A percentile compares a stretch with the other conserved stretches of the same genome.
phyloP scores from a whole-genome alignment of 1,284 basidiomycete species.

The Golubevia pallescens region DNA sequence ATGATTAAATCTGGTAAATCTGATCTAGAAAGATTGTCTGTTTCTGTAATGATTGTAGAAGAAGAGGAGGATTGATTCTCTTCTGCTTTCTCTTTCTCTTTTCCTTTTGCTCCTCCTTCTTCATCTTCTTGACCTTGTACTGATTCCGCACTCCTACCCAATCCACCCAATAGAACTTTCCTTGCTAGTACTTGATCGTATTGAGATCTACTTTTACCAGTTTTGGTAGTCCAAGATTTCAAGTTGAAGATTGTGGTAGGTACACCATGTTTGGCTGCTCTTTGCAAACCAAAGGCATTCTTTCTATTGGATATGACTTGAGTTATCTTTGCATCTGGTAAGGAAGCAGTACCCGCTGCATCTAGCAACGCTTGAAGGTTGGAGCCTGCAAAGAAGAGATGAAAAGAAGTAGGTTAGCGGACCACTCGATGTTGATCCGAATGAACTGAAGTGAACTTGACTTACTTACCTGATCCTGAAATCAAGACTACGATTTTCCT shows the following conservation, averaged over 20 bases:
- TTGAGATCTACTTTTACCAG: conserved; percentile 77
- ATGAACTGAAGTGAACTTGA: background rate
- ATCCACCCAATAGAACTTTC: conserved; percentile 69
- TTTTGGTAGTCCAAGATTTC: conserved; percentile 80
- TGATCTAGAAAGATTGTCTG: conserved; percentile 21
- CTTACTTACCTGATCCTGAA: conserved; percentile 43
- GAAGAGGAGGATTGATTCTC: background rate
- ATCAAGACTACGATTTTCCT: conserved; percentile 58
- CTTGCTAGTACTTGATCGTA: conserved; percentile 86
- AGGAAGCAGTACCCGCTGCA: conserved; percentile 71
- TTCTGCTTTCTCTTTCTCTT: background rate
- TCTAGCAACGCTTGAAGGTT: conserved; percentile 96
- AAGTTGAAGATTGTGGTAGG: conserved; percentile 83
- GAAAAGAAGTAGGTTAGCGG: conserved; percentile 3
- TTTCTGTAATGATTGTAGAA: conserved; percentile 1
- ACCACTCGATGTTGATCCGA: conserved; percentile 1
- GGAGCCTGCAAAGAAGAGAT: conserved; percentile 71
- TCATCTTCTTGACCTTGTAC: too few relatives aligned
- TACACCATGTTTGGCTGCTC: conserved; percentile 80
- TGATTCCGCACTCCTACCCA: too few relatives aligned
- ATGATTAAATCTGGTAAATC: conserved; percentile 80
- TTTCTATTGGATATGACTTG: conserved; percentile 92
- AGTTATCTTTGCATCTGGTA: conserved; percentile 76
- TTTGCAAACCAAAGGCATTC: conserved; percentile 83
- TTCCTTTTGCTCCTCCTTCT: background rate